Base-by-base conservation (phyloP, 164 flowering plant genomes). In the Dillenia turbinata region DNA sequence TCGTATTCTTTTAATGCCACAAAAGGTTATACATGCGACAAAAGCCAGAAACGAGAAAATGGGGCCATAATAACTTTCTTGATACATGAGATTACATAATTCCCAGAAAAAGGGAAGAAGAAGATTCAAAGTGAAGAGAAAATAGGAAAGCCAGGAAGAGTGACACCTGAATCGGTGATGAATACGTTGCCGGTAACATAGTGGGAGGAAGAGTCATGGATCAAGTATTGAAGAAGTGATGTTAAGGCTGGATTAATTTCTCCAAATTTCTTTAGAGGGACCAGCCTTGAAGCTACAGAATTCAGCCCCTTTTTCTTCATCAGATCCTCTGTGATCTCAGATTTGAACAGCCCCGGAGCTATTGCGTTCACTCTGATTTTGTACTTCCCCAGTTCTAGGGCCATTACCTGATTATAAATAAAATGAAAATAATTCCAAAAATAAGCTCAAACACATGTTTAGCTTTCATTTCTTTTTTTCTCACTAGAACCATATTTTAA, bases 361-460 rank as follows among this genome's bases (percentile, higher is more conserved):
- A 46, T 40, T 5, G 47, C 13, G 8, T 56, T 56, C 45, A 56
- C 59, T 56, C 59, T 56, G n/a, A 56, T 56, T 5, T 56, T 56
- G 9, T 33, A 19, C 26, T 24, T 9, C 9, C 52, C 59, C 16
- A 56, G 15, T 49, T 57, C 49, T 9, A 57, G 10, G 12, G 49
- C 60, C 60, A 45, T 44, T 7, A 57, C 19, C 60, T 57, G 60
- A 75, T 73, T 85, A 13, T 26, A 26, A 26, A 26, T 26, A 2
- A 5, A 5, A 26, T 26, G 1, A 26, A 26, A 26, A 26, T 26
- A 2, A 26, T 26, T 26, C 40, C 40, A 5, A 26, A 26, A 1
- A 1, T 26, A 26, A 26, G 5, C 40, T 26, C 22, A 19, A 19
- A 19, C 22, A 19, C 22, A 19, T 19, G 1, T 19, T 19, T 19